These are phyloP conservation scores for Phytophthora kernoviae DNA, from an alignment of 352 stramenopile species.

Conservation along the genomic window DNA sequence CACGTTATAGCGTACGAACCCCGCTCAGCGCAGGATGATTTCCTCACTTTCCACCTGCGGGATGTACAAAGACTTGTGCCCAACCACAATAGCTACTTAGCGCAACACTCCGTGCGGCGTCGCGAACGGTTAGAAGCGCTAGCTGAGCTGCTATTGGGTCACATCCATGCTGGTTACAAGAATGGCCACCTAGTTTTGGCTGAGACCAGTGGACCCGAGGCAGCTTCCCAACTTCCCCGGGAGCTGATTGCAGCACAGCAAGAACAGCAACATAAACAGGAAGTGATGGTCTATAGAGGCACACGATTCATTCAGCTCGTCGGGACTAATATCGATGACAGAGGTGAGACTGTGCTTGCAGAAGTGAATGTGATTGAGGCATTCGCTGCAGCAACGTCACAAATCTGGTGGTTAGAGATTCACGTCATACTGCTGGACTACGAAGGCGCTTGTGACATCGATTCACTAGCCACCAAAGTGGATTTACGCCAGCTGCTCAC, in stretches of 20 bases:
- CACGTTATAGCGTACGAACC: slow-evolving; percentile 44
- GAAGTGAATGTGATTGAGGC: slow-evolving; percentile 67
- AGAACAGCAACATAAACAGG: slow-evolving; percentile 22
- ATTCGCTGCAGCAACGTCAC: slow-evolving; percentile 45
- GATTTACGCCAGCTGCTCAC: slow-evolving; percentile 44
- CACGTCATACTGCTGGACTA: slow-evolving; percentile 31
- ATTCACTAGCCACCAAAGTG: slow-evolving; percentile 27
- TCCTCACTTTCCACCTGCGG: slow-evolving; percentile 55
- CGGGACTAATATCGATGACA: background rate
- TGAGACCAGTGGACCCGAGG: slow-evolving; percentile 34
- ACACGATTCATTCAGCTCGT: slow-evolving; percentile 36
- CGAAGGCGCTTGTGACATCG: slow-evolving; percentile 8
- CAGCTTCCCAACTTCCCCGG: slow-evolving; percentile 17
- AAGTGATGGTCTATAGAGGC: slow-evolving; percentile 58
- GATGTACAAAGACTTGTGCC: slow-evolving; percentile 54
- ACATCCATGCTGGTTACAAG: slow-evolving; percentile 69
- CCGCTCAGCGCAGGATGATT: slow-evolving; percentile 37
- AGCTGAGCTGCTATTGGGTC: slow-evolving; percentile 46
- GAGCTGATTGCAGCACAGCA: slow-evolving; percentile 19
- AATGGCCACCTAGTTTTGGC: slow-evolving; percentile 67
- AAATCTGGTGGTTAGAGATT: slow-evolving; percentile 75
- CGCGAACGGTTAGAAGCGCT: slow-evolving; percentile 47
- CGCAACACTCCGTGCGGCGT: slow-evolving; percentile 27
- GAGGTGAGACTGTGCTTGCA: slow-evolving; percentile 14
- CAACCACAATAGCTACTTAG: slow-evolving; percentile 45